These are phyloP conservation scores for Cinchona pubescens DNA, from an alignment of 257 asterid species.

Conservation along the genomic window DNA sequence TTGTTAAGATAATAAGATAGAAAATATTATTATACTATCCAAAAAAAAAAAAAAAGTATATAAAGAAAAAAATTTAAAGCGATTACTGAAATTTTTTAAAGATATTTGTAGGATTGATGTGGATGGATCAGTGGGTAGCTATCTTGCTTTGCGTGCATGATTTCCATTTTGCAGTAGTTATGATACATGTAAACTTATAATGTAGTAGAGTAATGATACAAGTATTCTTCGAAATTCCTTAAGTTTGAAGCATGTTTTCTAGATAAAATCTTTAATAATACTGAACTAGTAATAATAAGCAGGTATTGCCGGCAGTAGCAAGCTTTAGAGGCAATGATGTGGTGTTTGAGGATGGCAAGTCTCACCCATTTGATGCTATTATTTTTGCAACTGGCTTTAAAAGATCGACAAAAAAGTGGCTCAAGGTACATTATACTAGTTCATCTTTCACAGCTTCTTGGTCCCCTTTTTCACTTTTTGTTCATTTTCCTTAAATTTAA, in stretches of 20 bases:
- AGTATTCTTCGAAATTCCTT: not conserved
- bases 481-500: not conserved
- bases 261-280: not conserved
- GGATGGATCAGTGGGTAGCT: not conserved
- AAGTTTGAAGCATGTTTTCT: conserved; percentile 9
- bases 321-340: conserved; percentile 38
- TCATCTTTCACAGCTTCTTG: not conserved
- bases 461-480: not conserved
- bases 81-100: not conserved
- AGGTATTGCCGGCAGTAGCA: conserved; percentile 56
- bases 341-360: conserved; percentile 46
- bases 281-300: not conserved
- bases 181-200: not conserved
- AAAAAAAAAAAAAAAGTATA: not conserved
- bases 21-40: too few relatives aligned
- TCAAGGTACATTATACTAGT: conserved; percentile 42
- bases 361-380: conserved; percentile 46
- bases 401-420: conserved; percentile 68
- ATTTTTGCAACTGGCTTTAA: conserved; percentile 78
- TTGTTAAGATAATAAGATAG: too few relatives aligned
- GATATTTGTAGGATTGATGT: conserved; percentile 2
- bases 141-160: conserved; percentile 18
- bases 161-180: not conserved
- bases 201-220: not conserved
- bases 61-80: not conserved